These are phyloP conservation scores for Leptodontidium sp. DNA, from an alignment of 2,329 filamentous ascomycete species.

Conservation along the genomic window DNA sequence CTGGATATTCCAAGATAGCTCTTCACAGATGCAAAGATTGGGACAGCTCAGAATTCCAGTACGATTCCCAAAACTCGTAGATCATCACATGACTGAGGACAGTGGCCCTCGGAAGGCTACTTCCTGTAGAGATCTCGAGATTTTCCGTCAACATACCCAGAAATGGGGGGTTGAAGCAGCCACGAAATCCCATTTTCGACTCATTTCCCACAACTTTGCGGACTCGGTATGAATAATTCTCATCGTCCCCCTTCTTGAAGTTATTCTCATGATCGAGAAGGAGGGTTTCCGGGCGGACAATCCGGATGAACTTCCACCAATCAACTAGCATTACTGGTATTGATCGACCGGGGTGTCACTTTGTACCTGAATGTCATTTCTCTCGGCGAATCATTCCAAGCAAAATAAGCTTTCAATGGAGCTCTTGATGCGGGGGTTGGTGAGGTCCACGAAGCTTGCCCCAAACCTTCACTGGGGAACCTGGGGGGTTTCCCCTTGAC, in stretches of 20 bases:
- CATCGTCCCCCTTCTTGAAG: background rate
- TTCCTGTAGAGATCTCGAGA: background rate
- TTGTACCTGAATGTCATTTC: slow-evolving; percentile 29
- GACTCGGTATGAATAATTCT: background rate
- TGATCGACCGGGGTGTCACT: slow-evolving; percentile 22
- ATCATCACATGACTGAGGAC: background rate
- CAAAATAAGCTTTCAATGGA: slow-evolving; percentile 26
- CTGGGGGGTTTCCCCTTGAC: background rate
- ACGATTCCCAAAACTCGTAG: too few relatives aligned
- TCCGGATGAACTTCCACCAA: slow-evolving; percentile 35
- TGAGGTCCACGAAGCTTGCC: slow-evolving; percentile 18
- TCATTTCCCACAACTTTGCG: background rate
- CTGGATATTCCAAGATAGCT: background rate
- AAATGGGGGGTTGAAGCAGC: background rate
- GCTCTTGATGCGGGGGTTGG: slow-evolving; percentile 30
- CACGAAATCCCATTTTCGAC: background rate
- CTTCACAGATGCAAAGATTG: background rate
- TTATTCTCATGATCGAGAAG: background rate
- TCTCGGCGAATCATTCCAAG: slow-evolving; percentile 28
- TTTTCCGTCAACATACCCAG: background rate
- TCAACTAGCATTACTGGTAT: slow-evolving; percentile 24
- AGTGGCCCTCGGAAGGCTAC: background rate
- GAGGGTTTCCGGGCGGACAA: slow-evolving; percentile 26
- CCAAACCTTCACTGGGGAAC: slow-evolving; percentile 25
- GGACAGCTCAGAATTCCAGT: too few relatives aligned